Conservation (phyloP, 2,329 filamentous ascomycete species). For the Arthrobotrys iridis region DNA sequence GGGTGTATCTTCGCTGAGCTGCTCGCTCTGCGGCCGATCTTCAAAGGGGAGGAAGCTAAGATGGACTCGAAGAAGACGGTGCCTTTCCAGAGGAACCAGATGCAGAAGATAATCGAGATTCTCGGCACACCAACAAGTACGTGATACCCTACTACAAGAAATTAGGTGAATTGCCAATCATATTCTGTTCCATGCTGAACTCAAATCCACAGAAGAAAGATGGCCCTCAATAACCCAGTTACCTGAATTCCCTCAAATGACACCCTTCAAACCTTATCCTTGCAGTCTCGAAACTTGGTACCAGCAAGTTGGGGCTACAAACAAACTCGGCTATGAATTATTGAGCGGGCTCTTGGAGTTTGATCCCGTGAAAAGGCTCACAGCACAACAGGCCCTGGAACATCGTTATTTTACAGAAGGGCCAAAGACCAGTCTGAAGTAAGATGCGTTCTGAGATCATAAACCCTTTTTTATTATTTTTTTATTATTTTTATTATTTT, state of each 20-base stretch:
- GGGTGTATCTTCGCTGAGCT: constrained; percentile 98
- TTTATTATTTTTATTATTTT: too few species aligned
- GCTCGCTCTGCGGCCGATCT: constrained; percentile 88
- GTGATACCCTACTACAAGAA: neutral
- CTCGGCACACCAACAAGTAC: constrained; percentile 81
- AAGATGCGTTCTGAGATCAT: constrained; percentile 59
- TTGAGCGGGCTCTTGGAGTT: constrained; percentile 87
- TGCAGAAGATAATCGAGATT: constrained; percentile 98
- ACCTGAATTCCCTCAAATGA: constrained; percentile 83
- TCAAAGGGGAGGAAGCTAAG: constrained; percentile 98
- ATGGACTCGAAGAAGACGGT: constrained; percentile 99
- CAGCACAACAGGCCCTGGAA: constrained; percentile 85
- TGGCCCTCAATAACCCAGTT: constrained; percentile 87
- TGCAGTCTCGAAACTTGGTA: constrained; percentile 63
- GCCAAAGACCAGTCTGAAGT: constrained; percentile 77
- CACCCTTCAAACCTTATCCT: constrained; percentile 65
- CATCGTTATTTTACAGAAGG: constrained; percentile 86
- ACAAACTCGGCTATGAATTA: constrained; percentile 79
- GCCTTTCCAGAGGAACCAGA: constrained; percentile 96
- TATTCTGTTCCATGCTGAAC: neutral
- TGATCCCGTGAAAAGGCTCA: constrained; percentile 87
- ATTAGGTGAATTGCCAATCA: neutral
- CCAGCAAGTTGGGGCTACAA: constrained; percentile 63
- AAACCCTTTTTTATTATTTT: too few species aligned
- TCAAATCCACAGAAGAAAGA: constrained; percentile 68